phyloP scores from a whole-genome alignment of 495 filamentous ascomycete genomes.

The Achaetomiella virescens region DNA sequence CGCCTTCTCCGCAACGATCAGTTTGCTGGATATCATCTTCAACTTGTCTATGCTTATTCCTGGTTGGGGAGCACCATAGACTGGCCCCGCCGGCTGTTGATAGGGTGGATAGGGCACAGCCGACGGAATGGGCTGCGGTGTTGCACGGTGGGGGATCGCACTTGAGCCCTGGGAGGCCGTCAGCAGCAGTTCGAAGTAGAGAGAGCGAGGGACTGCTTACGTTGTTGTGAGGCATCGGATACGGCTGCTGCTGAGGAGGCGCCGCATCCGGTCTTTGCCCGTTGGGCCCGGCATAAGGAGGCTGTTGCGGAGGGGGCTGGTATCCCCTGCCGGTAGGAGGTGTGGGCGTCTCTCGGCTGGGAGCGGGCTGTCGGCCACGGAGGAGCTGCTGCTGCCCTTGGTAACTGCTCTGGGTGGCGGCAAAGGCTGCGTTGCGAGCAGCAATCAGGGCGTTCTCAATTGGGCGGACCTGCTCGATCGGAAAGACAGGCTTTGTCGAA shows the following conservation, averaged over 20 bases:
- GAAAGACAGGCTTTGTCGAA: slow-evolving; percentile 82
- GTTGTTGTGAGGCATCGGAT: slow-evolving; percentile 21
- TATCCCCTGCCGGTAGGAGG: slow-evolving; percentile 48
- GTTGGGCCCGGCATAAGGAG: slow-evolving; percentile 15
- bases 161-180: slow-evolving; percentile 21
- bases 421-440: slow-evolving; percentile 66
- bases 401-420: slow-evolving; percentile 61
- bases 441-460: slow-evolving; percentile 94
- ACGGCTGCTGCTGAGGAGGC: slow-evolving; percentile 19
- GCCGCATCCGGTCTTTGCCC: slow-evolving; percentile 16
- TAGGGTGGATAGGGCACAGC: slow-evolving; percentile 24
- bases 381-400: slow-evolving; percentile 59
- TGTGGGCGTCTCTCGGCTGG: slow-evolving; percentile 62
- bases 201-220: slow-evolving; percentile 14
- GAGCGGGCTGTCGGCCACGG: slow-evolving; percentile 48
- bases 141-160: slow-evolving; percentile 23
- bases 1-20: slow-evolving; percentile 63
- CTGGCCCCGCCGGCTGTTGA: slow-evolving; percentile 17
- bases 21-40: slow-evolving; percentile 68
- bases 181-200: slow-evolving; percentile 1
- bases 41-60: slow-evolving; percentile 63
- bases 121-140: slow-evolving; percentile 30
- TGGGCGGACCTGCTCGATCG: slow-evolving; percentile 70
- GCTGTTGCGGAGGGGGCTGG: slow-evolving; percentile 21
- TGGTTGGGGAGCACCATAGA: slow-evolving; percentile 32